These are phyloP conservation scores for Zygoascus meyerae DNA, from an alignment of 1,139 yeast species.

Conservation along the genomic window DNA sequence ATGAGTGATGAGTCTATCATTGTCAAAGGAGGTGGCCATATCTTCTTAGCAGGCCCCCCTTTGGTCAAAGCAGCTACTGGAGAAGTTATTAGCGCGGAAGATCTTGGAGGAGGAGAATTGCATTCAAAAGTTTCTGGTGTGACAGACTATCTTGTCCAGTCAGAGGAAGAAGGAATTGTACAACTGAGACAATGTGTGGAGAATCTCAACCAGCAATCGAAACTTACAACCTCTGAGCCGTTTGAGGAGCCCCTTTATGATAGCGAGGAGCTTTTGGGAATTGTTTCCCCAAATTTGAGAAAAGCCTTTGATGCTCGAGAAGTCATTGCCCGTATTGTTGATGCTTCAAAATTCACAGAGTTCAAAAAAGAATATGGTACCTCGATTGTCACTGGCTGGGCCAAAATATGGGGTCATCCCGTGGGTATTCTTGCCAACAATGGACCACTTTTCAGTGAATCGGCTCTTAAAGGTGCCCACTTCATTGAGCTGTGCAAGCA, in stretches of 20 bases:
- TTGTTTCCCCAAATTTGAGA: conserved; percentile 32
- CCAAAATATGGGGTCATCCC: conserved; percentile 31
- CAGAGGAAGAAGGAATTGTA: conserved; percentile 35
- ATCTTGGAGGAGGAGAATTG: conserved; percentile 36
- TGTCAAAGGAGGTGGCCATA: conserved; percentile 34
- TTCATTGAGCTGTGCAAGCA: conserved; percentile 34
- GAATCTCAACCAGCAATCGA: conserved; percentile 27
- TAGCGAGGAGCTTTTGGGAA: conserved; percentile 31
- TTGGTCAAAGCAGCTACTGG: conserved; percentile 37
- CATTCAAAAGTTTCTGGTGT: conserved; percentile 34
- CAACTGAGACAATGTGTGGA: conserved; percentile 29
- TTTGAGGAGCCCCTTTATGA: conserved; percentile 31
- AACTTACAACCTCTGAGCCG: conserved; percentile 10
- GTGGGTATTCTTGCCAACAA: conserved; percentile 35
- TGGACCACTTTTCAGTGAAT: conserved; percentile 34
- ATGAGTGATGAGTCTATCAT: conserved; percentile 35
- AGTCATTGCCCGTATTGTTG: conserved; percentile 34
- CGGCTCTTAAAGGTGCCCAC: conserved; percentile 34
- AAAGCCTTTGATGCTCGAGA: conserved; percentile 33
- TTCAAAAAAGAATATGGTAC: conserved; percentile 33
- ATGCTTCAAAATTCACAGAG: conserved; percentile 32
- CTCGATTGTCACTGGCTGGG: conserved; percentile 32
- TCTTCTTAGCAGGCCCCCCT: conserved; percentile 36
- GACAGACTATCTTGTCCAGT: conserved; percentile 31
- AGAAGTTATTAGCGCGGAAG: conserved; percentile 34